Evolutionary conservation across 2,329 filamentous ascomycete genomes (phyloP), one percentile per base, ranked within the genome.

Genomic region (Elsinoe arachidis): DNA sequence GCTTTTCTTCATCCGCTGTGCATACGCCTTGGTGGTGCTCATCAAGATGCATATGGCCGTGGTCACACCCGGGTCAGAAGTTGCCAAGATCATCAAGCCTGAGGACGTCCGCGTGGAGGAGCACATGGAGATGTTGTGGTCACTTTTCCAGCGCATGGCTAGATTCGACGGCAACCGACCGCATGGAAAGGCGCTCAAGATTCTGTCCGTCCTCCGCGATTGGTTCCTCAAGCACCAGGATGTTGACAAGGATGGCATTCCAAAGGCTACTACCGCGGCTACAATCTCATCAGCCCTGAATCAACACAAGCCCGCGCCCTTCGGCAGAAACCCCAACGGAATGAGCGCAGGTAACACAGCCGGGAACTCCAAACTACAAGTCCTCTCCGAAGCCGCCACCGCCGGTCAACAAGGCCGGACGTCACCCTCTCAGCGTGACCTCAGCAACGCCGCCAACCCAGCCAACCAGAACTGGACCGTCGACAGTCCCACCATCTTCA

Each of bases 21-120:
- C 79, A 10, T 83, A 82, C 63, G 77, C 80, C 12, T 73, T 80
- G 19, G 78, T 83, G 5, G 76, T 81, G 33, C 71, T 83, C 6
- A 80, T 82, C 69, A 83, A 82, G 63, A 77, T 83, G 72, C 81
- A 80, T 68, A 78, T 81, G 49, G 78, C 79, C 1, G 73, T 77
- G 5, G 76, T 73, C 3, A 72, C 70, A n/a, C 75, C 76, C 3
- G 71, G 71, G 17, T 70, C 66, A 17, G 76, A 80, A 62, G 69
- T 80, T 1, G 72, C 74, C 52, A 77, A 71, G 60, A 61, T 68
- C 35, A 59, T 69, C 38, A 62, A 63, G 14, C 56, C 61, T 3
- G 59, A 61, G n/a, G 58, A 64, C n/a, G 52, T 69, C 5, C 60
- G 61, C 6, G 47, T 64, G 2, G 62, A 64, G 10, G 62, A 64